Conservation (phyloP, 139 green algal genomes). For the Asterochloris sp. region DNA sequence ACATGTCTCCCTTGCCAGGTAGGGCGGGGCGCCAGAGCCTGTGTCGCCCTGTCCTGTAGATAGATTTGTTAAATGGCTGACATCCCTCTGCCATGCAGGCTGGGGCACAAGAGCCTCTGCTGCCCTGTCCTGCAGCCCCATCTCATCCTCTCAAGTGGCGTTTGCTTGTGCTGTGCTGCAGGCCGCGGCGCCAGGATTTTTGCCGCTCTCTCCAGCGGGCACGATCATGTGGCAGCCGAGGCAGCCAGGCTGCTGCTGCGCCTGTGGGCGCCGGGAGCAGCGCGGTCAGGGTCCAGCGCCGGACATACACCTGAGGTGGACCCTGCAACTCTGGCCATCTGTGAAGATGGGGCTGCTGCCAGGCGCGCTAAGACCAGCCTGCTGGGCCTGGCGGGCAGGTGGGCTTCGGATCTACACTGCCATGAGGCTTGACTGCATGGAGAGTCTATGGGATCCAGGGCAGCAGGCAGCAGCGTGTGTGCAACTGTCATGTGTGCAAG, state of each 20-base stretch:
- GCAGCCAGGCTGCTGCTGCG: constrained; percentile 65
- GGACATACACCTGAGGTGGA: constrained; percentile 6
- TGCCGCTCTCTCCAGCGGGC: constrained; percentile 48
- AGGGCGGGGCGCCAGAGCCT: no score
- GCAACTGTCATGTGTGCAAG: no score
- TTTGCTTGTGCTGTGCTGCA: neutral
- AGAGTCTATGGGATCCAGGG: no score
- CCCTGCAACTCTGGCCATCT: neutral
- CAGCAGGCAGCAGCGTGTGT: no score
- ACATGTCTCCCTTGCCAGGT: no score
- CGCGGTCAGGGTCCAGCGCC: constrained; percentile 35
- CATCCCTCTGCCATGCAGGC: neutral
- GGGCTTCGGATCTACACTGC: no score
- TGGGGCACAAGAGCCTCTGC: neutral
- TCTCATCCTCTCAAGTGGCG: neutral
- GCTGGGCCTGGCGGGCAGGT: no score
- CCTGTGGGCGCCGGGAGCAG: constrained; percentile 61
- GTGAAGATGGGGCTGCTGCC: constrained; percentile 19
- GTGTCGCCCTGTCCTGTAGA: no score
- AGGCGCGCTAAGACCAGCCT: constrained; percentile 8
- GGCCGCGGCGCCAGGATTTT: constrained; percentile 45
- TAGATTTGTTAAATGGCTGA: no score
- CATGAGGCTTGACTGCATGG: no score
- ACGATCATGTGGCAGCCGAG: constrained; percentile 67
- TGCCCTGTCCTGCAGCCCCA: neutral